Conservation (phyloP, 169 alveolate species). For the Plasmodium fragile region DNA sequence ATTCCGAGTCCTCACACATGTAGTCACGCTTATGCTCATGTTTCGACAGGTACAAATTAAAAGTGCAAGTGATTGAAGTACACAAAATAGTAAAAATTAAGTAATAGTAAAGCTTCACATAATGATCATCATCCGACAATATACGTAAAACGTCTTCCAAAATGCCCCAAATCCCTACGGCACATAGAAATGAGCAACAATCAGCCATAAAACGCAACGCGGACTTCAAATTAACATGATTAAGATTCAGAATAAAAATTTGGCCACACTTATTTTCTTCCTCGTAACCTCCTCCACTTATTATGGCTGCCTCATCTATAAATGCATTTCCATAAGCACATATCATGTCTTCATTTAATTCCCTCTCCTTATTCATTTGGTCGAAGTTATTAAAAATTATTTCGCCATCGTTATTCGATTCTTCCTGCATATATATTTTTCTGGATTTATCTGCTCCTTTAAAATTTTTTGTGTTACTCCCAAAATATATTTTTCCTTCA, state of each 20-base stretch:
- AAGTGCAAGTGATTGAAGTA: constrained; percentile 23
- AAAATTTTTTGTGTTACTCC: background rate
- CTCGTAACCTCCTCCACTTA: background rate
- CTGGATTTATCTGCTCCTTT: constrained; percentile 7
- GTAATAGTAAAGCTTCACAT: constrained; percentile 43
- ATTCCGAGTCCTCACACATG: constrained; percentile 17
- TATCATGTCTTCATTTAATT: background rate
- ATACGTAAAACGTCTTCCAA: constrained; percentile 47
- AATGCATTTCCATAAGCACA: background rate
- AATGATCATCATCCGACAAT: constrained; percentile 26
- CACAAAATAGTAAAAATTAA: constrained; percentile 25
- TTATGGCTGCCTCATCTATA: background rate
- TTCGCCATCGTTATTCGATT: constrained; percentile 2
- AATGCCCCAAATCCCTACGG: constrained; percentile 69
- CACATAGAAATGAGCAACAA: constrained; percentile 66
- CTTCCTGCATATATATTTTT: constrained; percentile 13
- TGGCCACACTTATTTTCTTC: background rate
- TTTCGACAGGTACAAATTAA: constrained; percentile 34
- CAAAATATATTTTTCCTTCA: constrained; percentile 11
- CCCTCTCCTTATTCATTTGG: background rate
- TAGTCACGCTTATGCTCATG: background rate
- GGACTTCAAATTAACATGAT: background rate
- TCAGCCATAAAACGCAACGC: constrained; percentile 54
- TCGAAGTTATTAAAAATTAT: background rate
- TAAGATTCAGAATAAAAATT: background rate